A percentile compares a stretch with the other conserved stretches of the same genome.
phyloP scores from a whole-genome alignment of 2,329 filamentous ascomycete species.

The Ramichloridium luteum region DNA sequence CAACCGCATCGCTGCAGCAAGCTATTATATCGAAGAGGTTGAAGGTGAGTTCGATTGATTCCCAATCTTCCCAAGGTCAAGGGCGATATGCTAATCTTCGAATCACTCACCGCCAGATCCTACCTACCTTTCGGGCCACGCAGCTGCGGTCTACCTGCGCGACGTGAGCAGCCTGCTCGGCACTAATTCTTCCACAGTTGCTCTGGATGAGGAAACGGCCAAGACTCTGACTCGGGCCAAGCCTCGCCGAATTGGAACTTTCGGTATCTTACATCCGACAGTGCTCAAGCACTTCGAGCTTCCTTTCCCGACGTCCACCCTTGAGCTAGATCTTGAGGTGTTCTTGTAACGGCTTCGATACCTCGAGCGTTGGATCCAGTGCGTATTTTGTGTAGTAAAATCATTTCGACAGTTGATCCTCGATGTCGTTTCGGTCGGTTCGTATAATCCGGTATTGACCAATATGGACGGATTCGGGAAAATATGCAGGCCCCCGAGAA shows the following conservation, averaged over 20 bases:
- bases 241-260: slow-evolving; percentile 67
- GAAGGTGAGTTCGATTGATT: slow-evolving; percentile 44
- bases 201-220: background rate
- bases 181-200: background rate
- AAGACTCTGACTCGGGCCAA: slow-evolving; percentile 51
- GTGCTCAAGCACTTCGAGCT: slow-evolving; percentile 91
- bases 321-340: slow-evolving; percentile 89
- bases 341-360: no score
- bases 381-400: no score
- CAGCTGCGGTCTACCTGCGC: slow-evolving; percentile 70
- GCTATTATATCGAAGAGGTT: slow-evolving; percentile 89
- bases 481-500: no score
- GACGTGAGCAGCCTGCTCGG: background rate
- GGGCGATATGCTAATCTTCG: slow-evolving; percentile 3
- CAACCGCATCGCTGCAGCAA: slow-evolving; percentile 36
- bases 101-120: slow-evolving; percentile 45
- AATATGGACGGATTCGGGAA: no score
- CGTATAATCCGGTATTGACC: no score
- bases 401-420: no score
- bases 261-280: slow-evolving; percentile 86
- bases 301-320: slow-evolving; percentile 81
- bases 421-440: no score
- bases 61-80: background rate
- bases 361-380: no score
- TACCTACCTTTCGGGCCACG: slow-evolving; percentile 85